Evolutionary conservation across 352 stramenopile species (phyloP).

Genomic region (Phytophthora fragariae): DNA sequence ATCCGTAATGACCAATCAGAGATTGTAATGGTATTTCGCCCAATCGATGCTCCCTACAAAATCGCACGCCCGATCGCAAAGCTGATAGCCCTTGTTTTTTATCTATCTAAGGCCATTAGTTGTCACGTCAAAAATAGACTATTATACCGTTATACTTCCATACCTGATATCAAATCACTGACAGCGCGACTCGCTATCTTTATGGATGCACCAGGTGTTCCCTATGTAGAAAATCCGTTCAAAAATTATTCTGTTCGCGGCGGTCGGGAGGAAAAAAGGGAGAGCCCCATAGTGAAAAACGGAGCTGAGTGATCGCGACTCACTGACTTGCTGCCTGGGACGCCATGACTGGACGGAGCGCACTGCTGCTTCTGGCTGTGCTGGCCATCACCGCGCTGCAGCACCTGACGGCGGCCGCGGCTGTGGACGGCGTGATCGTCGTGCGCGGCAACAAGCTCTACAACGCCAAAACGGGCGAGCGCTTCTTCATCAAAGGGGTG

Average conservation of each 20-base stretch:
- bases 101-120: neutral
- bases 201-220: constrained; percentile 33
- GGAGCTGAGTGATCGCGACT: constrained; percentile 19
- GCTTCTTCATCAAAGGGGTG: constrained; percentile 90
- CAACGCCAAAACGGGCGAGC: constrained; percentile 80
- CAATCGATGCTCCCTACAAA: constrained; percentile 23
- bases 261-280: constrained; percentile 1
- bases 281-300: constrained; percentile 24
- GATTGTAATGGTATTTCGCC: constrained; percentile 1
- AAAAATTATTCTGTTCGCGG: constrained; percentile 25
- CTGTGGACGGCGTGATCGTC: constrained; percentile 63
- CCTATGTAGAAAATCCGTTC: constrained; percentile 14
- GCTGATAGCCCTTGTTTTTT: neutral
- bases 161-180: neutral
- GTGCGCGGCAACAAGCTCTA: constrained; percentile 91
- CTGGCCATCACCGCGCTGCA: constrained; percentile 29
- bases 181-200: neutral
- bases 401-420: constrained; percentile 20
- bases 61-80: constrained; percentile 9
- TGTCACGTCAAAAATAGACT: neutral
- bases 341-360: constrained; percentile 29
- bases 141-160: neutral
- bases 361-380: constrained; percentile 30
- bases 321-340: constrained; percentile 9
- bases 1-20: constrained; percentile 5